Percentiles rank a stretch among this genome's conserved stretches.
Evolutionary conservation across 148 eudicot genomes (phyloP).

Genomic region (Camellia granthamiana): DNA sequence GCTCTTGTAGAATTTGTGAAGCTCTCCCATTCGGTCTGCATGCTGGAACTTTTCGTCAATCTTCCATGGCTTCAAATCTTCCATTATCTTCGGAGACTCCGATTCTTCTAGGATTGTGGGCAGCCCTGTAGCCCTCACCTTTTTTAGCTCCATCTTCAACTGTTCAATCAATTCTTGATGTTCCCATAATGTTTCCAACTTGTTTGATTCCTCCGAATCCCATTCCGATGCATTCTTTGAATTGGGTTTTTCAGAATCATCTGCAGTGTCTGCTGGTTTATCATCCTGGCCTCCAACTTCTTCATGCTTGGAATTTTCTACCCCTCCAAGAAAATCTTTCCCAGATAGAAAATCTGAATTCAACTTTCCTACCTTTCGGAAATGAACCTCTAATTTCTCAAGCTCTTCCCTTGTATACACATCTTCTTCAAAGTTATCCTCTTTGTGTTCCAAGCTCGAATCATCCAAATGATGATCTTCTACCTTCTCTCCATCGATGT

Average conservation of each 20-base stretch:
- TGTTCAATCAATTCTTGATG: conserved; percentile 94
- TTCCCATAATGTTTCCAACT: conserved; percentile 82
- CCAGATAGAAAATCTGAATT: conserved; percentile 24
- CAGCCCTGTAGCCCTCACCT: conserved; percentile 81
- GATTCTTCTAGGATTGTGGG: conserved; percentile 96
- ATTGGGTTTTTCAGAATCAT: conserved; percentile 25
- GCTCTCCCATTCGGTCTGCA: conserved; percentile 54
- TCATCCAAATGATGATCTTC: conserved; percentile 10
- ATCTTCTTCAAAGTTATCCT: conserved; percentile 33
- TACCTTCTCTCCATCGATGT: conserved; percentile 18
- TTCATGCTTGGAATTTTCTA: conserved; percentile 1
- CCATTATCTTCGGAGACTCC: conserved; percentile 67
- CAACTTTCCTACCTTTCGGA: neutral
- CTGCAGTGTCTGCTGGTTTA: conserved; percentile 15
- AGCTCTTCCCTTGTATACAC: conserved; percentile 48
- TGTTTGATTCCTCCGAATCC: conserved; percentile 52
- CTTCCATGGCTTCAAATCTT: conserved; percentile 92
- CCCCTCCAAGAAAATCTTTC: conserved; percentile 25
- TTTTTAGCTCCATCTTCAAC: conserved; percentile 80
- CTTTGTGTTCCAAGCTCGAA: conserved; percentile 22
- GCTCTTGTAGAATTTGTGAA: conserved; percentile 85
- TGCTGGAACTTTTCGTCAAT: conserved; percentile 65
- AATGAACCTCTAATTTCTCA: conserved; percentile 24
- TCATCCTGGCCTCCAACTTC: conserved; percentile 9
- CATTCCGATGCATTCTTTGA: conserved; percentile 30